Base-by-base conservation (phyloP, 768 basidiomycete species). In the Phaffia tasmanica region DNA sequence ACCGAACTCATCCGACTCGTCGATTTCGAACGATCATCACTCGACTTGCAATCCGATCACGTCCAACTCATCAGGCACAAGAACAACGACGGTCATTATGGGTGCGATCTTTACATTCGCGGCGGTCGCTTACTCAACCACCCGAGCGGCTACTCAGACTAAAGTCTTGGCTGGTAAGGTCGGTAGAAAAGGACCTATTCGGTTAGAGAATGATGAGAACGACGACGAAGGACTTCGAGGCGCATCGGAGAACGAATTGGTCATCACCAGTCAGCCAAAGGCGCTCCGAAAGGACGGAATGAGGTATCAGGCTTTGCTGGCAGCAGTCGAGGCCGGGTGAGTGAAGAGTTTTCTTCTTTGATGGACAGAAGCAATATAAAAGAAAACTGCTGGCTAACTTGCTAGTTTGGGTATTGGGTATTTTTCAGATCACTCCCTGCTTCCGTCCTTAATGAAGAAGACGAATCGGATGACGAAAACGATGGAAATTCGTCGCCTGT, bases 81-180 rank as follows among this genome's bases (percentile, higher is more conserved):
- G 86, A 68, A 90, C 85, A 48, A 91, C 90, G 9, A 86, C 89
- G 1, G 84, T 95, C 56, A 79, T 97, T 30, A 81, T 97, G 54
- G 95, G 95, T 35, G 95, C 89, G 9, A 76, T 90, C 15, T 95
- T 99, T 77, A 99, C 95, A 0, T 99, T 99, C 84, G 78, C 98
- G 56, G 93, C 95, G 5, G 95, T 99, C 71, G 94, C 95, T 8
- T 99, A 97, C 74, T 97, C 93, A 32, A 98, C 95, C 0, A 88
- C 86, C 29, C 82, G 94, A 60, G 95, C 95, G 6, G 95, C 95
- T 14, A 99, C 95, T 0, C 91, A 94, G 77, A 89, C 88, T 72
- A 84, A 88, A 67, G 94, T 91, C 8, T 78, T 99, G 27, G 86
- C 87, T 0, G 93, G 92, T 2, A 84, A 73, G 60, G 80, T 80